Evolutionary conservation across 2,329 filamentous ascomycete species (phyloP), one percentile per base, ranked within the genome.

Genomic region (Pseudogymnoascus sp.): DNA sequence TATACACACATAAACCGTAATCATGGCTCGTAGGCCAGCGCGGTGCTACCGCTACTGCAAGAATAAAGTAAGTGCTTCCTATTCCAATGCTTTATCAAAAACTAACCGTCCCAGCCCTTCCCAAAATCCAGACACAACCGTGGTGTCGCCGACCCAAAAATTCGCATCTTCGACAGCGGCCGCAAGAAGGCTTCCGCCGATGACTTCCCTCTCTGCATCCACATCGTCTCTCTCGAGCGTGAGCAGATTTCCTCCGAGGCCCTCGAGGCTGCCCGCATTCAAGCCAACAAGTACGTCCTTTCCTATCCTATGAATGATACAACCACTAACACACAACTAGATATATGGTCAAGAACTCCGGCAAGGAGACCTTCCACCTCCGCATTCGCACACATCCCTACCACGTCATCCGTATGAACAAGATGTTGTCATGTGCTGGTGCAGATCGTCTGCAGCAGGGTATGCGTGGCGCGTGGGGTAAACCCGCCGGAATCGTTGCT

Each of bases 371-470:
- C 75, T 89, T 89, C 84, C 86, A 89, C 78, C 80, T 89, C 71
- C 86, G 86, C 74, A 84, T 89, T 76, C 86, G 94, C 78, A 93
- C 92, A 77, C 94, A 99, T 87, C 94, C 94, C 72, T 99, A 91
- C 91, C 94, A 99, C 86, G 94, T 99, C 83, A 90, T 99, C 85
- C 94, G 94, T 83, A 99, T 99, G 92, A 99, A 99, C 92, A 99
- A 99, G 90, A 99, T 99, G 94, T 93, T 99, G 91, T 97, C 94
- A 78, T 99, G 94, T 82, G 94, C 94, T 77, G 94, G 94, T 87
- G 94, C 94, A 88, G 94, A 99, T 97, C 92, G 94, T 89, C 86
- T 99, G 81, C 94, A 99, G 84, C 99, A 94, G 73, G 94, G 94
- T 86, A 99, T 99, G 94, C 93, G 94, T 89, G 94, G 94, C 88